Evolutionary conservation across 169 alveolate species (phyloP).

Genomic region (Plasmodium vivax): DNA sequence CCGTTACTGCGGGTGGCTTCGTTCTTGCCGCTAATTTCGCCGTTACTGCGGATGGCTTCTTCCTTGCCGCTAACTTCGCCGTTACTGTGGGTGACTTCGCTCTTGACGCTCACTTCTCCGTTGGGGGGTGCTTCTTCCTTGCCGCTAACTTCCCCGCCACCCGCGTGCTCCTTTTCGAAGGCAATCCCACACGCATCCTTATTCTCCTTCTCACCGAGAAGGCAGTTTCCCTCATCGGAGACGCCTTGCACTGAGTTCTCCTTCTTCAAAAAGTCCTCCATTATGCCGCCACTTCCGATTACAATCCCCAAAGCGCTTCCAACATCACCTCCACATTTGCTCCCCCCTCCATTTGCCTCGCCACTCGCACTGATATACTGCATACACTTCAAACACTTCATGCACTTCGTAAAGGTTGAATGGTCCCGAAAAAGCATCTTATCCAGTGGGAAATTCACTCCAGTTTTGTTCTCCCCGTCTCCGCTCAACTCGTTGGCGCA

Average conservation of each 20-base stretch:
- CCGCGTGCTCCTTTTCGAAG: neutral
- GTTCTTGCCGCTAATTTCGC: neutral
- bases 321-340: neutral
- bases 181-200: neutral
- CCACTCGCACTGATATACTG: neutral
- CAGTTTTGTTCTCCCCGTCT: neutral
- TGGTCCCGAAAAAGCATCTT: neutral
- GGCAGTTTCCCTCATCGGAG: neutral
- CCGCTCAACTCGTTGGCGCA: conserved; percentile 1
- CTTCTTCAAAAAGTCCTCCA: neutral
- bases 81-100: too few species aligned
- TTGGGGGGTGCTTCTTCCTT: neutral
- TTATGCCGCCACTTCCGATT: neutral
- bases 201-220: neutral
- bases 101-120: neutral
- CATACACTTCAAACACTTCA: neutral
- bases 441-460: neutral
- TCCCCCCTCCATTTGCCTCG: neutral
- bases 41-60: neutral
- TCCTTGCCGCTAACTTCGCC: neutral
- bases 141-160: neutral
- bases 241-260: neutral
- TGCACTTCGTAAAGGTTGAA: neutral
- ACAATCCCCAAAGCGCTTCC: neutral
- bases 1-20: neutral